Evolutionary conservation across 2,329 filamentous ascomycete genomes (phyloP).

Genomic region (Microdochium trichocladiopsis): DNA sequence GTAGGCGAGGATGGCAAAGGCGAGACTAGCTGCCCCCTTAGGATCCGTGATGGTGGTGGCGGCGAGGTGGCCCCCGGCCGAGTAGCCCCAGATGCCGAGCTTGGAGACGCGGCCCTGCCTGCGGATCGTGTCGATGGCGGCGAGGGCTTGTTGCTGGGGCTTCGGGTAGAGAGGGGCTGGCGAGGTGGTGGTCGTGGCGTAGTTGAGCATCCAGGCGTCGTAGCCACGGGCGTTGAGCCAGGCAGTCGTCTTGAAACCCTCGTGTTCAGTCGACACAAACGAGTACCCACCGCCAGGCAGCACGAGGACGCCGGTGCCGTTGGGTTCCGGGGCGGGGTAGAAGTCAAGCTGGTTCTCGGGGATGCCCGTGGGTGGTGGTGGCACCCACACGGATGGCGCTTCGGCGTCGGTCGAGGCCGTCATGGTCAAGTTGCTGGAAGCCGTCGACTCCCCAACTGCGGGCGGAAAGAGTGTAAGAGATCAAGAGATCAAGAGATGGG

Average conservation of each 20-base stretch:
- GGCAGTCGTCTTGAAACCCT: constrained; percentile 7
- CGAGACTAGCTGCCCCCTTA: constrained; percentile 6
- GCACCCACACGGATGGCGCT: too few species aligned
- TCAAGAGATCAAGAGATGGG: too few species aligned
- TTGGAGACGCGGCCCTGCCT: constrained; percentile 6
- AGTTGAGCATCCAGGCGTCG: constrained; percentile 13
- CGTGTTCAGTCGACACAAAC: constrained; percentile 6
- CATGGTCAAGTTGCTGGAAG: too few species aligned
- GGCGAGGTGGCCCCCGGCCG: constrained; percentile 13
- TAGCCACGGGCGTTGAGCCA: constrained; percentile 9
- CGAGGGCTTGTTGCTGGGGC: constrained; percentile 9
- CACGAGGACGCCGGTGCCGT: constrained; percentile 9
- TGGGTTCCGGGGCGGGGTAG: neutral
- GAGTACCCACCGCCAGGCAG: constrained; percentile 10
- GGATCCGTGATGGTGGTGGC: constrained; percentile 12
- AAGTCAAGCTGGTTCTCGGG: neutral
- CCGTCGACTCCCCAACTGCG: too few species aligned
- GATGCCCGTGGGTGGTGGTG: too few species aligned
- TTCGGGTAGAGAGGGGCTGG: constrained; percentile 9
- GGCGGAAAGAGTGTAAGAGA: too few species aligned
- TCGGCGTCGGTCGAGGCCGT: too few species aligned
- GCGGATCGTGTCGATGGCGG: constrained; percentile 9
- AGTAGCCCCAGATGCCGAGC: constrained; percentile 15
- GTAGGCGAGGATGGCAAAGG: constrained; percentile 14
- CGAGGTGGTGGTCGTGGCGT: constrained; percentile 7